Evolutionary conservation across 208 protist species (phyloP), one percentile per base, ranked within the genome.

Genomic region (Trypanosoma grayi): DNA sequence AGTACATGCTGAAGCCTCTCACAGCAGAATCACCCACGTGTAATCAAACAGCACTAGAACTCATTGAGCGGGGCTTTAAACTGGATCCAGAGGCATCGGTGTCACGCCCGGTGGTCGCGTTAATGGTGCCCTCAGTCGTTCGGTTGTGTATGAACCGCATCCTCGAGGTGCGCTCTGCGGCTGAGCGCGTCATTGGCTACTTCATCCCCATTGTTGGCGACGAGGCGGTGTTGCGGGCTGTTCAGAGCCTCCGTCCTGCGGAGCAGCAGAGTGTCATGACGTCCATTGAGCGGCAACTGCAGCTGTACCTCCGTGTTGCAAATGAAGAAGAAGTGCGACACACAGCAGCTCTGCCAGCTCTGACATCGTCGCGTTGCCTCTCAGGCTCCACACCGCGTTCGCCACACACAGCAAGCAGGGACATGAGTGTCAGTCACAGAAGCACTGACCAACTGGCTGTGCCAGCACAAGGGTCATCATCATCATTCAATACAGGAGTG

Each of bases 121-220:
- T 68, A 10, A 79, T 95, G 34, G 70, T 87, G 2, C 81, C 81
- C 0, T 37, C 73, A 41, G 75, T 95, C 31, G 60, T 90, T 7
- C 70, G 59, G 20, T 61, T 83, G 4, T 76, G 88, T 25, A 90
- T 95, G 84, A 86, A 90, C 66, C 89, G 89, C 36, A 79, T 90
- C 52, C 69, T 80, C 40, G 85, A 93, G 24, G 89, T 95, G 27
- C 85, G 89, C 36, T 36, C 78, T 16, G 70, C 82, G 0, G 89
- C 89, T 2, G 85, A 95, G 70, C 69, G 74, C 60, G 81, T 90
- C 28, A 73, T 93, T 44, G 79, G 84, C 24, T 75, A 79, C 58
- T 70, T 91, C 28, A 30, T 90, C 20, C 70, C 78, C 20, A 66
- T 89, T 47, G 55, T 87, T 16, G 85, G 89, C 25, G 75, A 87